phyloP scores from a whole-genome alignment of 208 protist species.

The Leishmania amazonensis region DNA sequence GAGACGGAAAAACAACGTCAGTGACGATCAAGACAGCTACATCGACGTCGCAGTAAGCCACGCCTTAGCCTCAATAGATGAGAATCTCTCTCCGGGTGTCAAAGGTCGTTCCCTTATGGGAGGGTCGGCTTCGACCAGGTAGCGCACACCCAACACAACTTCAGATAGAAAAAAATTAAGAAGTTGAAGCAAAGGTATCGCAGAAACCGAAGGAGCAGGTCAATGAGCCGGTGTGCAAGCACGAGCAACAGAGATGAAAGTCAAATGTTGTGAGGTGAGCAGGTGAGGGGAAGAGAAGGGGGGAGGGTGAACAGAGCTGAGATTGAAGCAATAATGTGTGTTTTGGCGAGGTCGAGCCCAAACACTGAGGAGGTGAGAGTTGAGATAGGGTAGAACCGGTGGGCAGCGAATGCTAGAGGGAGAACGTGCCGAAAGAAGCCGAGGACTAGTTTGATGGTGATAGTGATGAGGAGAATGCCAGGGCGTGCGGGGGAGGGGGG shows the following conservation, averaged over 20 bases:
- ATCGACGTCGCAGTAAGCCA: not conserved
- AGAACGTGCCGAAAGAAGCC: no score
- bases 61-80: not conserved
- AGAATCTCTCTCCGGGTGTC: not conserved
- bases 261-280: no score
- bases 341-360: not conserved
- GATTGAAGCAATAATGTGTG: not conserved
- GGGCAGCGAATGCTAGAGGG: no score
- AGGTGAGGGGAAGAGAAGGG: not conserved
- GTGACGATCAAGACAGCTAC: not conserved
- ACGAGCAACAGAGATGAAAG: not conserved
- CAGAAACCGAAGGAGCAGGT: not conserved
- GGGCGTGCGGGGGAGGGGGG: not conserved
- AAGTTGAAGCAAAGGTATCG: not conserved
- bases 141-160: not conserved
- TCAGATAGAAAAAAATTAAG: not conserved
- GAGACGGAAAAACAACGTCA: not conserved
- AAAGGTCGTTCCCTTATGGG: not conserved
- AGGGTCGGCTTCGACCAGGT: not conserved
- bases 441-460: no score
- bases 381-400: not conserved
- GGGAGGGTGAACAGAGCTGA: not conserved
- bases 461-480: no score
- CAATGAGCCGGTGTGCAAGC: not conserved
- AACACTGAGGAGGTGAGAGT: not conserved